These are phyloP conservation scores for Pseudomassariella vexata DNA, from an alignment of 2,329 filamentous ascomycete species.

Conservation along the genomic window DNA sequence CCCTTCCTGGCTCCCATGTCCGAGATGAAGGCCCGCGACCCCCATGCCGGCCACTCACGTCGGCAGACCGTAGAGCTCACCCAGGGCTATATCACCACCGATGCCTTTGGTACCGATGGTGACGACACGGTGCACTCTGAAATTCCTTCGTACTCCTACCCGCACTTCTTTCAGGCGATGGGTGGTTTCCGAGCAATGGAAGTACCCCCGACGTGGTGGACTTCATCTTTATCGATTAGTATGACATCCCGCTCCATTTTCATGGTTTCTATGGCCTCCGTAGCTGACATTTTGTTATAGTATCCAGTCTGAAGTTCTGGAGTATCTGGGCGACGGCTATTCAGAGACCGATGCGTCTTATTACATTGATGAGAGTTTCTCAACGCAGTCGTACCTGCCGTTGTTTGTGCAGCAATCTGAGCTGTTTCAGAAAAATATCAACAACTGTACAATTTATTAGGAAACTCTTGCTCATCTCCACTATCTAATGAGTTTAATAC, in stretches of 20 bases:
- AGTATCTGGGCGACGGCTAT: slow-evolving; percentile 23
- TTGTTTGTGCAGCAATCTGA: slow-evolving; percentile 24
- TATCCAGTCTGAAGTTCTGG: slow-evolving; percentile 24
- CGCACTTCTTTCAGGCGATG: slow-evolving; percentile 39
- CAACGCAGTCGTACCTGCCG: slow-evolving; percentile 26
- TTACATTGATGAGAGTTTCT: slow-evolving; percentile 28
- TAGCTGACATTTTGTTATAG: slow-evolving; percentile 10
- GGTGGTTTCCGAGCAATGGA: slow-evolving; percentile 36
- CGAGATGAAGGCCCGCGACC: slow-evolving; percentile 7
- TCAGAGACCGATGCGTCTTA: slow-evolving; percentile 22
- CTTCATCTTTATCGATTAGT: slow-evolving; percentile 44
- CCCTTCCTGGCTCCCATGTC: slow-evolving; percentile 23
- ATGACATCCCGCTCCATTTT: slow-evolving; percentile 6
- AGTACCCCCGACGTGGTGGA: slow-evolving; percentile 39
- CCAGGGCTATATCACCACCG: slow-evolving; percentile 44
- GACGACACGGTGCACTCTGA: slow-evolving; percentile 45
- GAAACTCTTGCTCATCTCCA: too few species aligned
- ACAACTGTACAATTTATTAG: too few species aligned
- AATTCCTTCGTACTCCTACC: slow-evolving; percentile 37
- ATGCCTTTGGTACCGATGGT: slow-evolving; percentile 47
- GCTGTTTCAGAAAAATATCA: too few species aligned
- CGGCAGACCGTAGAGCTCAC: slow-evolving; percentile 35
- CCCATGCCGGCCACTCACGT: slow-evolving; percentile 29
- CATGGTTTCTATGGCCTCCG: too few species aligned
- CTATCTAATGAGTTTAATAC: too few species aligned